phyloP scores from a whole-genome alignment of 495 filamentous ascomycete genomes.

The Aspergillus campestris region DNA sequence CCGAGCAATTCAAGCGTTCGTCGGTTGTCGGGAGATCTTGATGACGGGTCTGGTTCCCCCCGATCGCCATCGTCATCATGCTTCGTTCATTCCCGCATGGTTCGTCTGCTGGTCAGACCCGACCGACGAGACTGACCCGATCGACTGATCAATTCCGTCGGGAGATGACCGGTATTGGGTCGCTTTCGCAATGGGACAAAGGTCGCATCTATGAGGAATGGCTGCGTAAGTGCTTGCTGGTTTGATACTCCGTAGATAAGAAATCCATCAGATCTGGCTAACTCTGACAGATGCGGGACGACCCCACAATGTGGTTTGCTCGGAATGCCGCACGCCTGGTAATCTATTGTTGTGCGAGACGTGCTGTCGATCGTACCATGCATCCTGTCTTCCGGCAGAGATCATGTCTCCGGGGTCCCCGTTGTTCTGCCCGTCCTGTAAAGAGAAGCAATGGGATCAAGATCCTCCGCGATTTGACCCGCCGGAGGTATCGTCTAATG shows the following conservation, averaged over 20 bases:
- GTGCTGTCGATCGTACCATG: slow-evolving; percentile 30
- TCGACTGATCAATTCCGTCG: too few species aligned
- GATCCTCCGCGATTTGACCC: slow-evolving; percentile 9
- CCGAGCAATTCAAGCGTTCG: too few species aligned
- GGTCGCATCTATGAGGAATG: slow-evolving; percentile 24
- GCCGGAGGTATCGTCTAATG: slow-evolving; percentile 4
- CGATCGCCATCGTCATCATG: too few species aligned
- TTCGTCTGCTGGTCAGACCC: too few species aligned
- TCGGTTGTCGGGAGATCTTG: too few species aligned
- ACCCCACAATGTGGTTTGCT: slow-evolving; percentile 28
- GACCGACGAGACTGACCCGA: too few species aligned
- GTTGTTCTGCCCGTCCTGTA: slow-evolving; percentile 23
- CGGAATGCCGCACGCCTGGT: slow-evolving; percentile 19
- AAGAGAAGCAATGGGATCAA: slow-evolving; percentile 17
- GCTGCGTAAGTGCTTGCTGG: slow-evolving; percentile 10
- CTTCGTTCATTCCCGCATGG: too few species aligned
- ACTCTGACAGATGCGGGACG: slow-evolving; percentile 16
- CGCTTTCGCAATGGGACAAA: slow-evolving; percentile 13
- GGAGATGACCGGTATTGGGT: background rate
- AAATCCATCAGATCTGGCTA: background rate
- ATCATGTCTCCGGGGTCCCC: background rate
- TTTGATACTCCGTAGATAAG: background rate
- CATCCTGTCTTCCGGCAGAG: slow-evolving; percentile 14
- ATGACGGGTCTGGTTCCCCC: too few species aligned
- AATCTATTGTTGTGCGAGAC: slow-evolving; percentile 22